Evolutionary conservation across 78 protist genomes (phyloP).

Genomic region (Anaeramoeba flamelloides): DNA sequence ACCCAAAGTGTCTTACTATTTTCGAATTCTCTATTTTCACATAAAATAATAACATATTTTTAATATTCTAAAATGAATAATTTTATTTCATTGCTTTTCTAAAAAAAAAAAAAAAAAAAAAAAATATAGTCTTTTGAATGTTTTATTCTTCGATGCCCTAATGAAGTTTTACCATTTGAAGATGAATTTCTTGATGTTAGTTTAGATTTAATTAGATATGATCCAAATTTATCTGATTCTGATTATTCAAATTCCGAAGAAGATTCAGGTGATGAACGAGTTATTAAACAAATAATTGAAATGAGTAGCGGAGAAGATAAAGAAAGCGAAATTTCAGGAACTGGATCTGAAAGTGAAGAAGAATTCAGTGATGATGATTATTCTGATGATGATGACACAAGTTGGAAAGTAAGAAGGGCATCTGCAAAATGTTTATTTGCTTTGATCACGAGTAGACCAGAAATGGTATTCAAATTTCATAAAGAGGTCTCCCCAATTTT

Average conservation of each 20-base stretch:
- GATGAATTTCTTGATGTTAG: conserved; percentile 22
- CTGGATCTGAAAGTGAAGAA: conserved; percentile 5
- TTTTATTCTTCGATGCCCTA: conserved; percentile 43
- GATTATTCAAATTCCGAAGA: no score
- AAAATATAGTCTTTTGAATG: conserved; percentile 51
- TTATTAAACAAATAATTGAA: no score
- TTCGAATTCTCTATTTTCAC: conserved; percentile 8
- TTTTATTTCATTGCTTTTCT: no score
- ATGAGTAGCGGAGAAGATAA: conserved; percentile 28
- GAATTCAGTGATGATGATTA: conserved; percentile 12
- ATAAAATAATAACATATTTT: background rate
- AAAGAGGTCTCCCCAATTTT: conserved; percentile 45
- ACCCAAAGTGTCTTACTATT: no score
- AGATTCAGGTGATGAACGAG: no score
- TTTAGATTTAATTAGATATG: conserved; percentile 37
- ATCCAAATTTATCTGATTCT: conserved; percentile 78
- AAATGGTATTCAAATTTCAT: conserved; percentile 21
- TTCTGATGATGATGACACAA: conserved; percentile 72
- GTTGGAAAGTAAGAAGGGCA: conserved; percentile 76
- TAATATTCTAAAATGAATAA: no score
- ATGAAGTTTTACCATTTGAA: conserved; percentile 31
- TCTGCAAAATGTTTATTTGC: conserved; percentile 49
- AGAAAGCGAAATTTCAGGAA: no score
- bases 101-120: no score
- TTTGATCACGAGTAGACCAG: conserved; percentile 47